Conservation (phyloP, 805 yeast species). For the Lipomyces mesembrius region DNA sequence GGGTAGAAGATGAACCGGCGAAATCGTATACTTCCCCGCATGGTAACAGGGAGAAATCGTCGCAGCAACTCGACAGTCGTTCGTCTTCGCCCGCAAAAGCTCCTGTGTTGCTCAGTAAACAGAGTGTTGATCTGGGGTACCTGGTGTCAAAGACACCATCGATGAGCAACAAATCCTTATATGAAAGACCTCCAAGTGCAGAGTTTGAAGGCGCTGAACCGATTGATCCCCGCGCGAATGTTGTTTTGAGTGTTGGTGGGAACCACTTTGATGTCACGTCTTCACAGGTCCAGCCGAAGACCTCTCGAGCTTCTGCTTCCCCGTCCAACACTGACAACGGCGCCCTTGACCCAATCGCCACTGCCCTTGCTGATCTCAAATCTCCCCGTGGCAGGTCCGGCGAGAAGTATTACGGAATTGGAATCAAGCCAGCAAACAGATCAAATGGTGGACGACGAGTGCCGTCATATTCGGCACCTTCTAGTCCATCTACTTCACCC, state of each 20-base stretch:
- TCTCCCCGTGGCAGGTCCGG: conserved; percentile 8
- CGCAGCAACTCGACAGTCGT: background rate
- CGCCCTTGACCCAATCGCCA: conserved; percentile 57
- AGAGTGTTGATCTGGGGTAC: background rate
- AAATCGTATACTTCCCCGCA: conserved; percentile 11
- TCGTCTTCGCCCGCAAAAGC: conserved; percentile 4
- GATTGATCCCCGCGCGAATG: conserved; percentile 30
- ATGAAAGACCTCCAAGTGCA: background rate
- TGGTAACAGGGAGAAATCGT: background rate
- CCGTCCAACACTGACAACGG: background rate
- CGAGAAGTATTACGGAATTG: conserved; percentile 24
- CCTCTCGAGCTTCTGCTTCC: background rate
- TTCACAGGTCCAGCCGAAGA: conserved; percentile 6
- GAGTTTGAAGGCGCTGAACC: conserved; percentile 12
- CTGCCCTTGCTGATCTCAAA: conserved; percentile 56
- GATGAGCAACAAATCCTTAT: background rate
- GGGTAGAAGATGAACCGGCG: conserved; percentile 31
- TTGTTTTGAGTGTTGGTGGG: conserved; percentile 34
- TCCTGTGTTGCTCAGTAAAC: conserved; percentile 13
- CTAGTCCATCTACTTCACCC: conserved; percentile 36
- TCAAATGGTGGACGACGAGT: conserved; percentile 30
- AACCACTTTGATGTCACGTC: conserved; percentile 25
- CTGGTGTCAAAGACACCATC: background rate
- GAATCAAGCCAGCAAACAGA: background rate
- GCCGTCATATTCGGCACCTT: conserved; percentile 42